Base-by-base conservation (phyloP, 1,139 yeast genomes). In the Yamadazyma trypodendri region DNA sequence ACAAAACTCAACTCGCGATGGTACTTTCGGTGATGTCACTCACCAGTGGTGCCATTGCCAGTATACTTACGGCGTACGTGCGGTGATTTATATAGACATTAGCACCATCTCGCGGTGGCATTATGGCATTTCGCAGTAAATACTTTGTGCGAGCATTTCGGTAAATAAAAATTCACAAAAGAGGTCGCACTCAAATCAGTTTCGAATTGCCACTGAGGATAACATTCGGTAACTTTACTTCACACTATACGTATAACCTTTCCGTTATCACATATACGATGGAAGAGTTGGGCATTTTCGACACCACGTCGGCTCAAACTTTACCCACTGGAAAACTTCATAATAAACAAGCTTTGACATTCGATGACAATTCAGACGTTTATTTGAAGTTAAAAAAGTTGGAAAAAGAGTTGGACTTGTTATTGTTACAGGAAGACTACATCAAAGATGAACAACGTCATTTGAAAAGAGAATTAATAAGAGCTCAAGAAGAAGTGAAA, bases 401-500 rank as follows among this genome's bases (percentile, higher is more conserved):
- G 46, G 95, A 92, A 58, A 87, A 90, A 50, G 96, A 90, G 56
- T 75, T 87, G 52, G 96, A 90, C 53, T 69, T 92, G 39, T 67
- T 94, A 46, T 68, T 77, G 41, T 71, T 92, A 48, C 98, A 92
- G 64, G 98, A 92, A 61, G 97, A 90, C 44, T 94, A 90, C 61
- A 89, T 94, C 58, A 92, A 92, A 60, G 98, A 92, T 60, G 99
- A 94, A 63, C 97, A 90, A 59, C 94, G 97, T 57, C 96, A 90
- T 63, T 75, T 94, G 58, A 90, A 88, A 58, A 76, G 97, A 49
- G 99, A 94, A 66, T 75, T 94, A 41, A 82, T 90, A 32, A 81
- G 97, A 51, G 98, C 98, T 1, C 98, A 94, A 61, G 98, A 94
- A 63, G 99, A 94, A 63, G 98, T 92, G 35, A 92, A 92, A 63